Percentiles rank a stretch among this genome's conserved stretches.
These are phyloP conservation scores for Spongospora subterranea DNA, from an alignment of 208 protist species.

Conservation along the genomic window DNA sequence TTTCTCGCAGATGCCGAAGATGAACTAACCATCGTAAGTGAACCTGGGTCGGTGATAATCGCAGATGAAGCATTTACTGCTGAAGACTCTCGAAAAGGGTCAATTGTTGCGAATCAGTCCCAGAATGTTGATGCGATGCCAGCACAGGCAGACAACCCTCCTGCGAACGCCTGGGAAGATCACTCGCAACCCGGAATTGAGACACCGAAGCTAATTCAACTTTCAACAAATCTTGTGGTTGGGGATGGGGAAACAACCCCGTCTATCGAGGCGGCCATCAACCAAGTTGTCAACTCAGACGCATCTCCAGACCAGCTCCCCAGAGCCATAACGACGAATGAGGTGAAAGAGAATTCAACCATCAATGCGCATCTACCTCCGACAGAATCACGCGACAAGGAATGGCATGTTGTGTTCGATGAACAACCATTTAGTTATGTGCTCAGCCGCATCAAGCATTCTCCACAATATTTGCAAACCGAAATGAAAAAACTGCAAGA, in stretches of 20 bases:
- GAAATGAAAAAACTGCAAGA: background rate
- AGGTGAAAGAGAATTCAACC: background rate
- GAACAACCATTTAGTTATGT: conserved; percentile 14
- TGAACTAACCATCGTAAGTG: background rate
- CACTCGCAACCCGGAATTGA: too few relatives aligned
- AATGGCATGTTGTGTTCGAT: background rate
- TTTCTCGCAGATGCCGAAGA: background rate
- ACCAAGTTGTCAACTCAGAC: background rate
- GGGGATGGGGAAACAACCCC: background rate
- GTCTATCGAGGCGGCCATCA: background rate
- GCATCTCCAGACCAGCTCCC: background rate
- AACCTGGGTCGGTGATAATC: background rate
- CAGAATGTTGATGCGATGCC: background rate
- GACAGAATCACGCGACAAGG: background rate
- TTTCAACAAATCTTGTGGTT: background rate
- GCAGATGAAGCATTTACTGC: background rate
- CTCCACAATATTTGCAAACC: background rate
- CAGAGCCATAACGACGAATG: too few relatives aligned
- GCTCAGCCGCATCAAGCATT: background rate
- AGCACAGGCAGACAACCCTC: too few relatives aligned
- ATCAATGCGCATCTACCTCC: background rate
- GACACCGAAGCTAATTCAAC: too few relatives aligned
- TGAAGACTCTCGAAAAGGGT: background rate
- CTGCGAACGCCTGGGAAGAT: too few relatives aligned
- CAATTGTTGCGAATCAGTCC: background rate